Percentiles rank a stretch among this genome's conserved stretches.
These are phyloP conservation scores for Saitozyma sp. DNA, from an alignment of 768 basidiomycete genomes.

Conservation along the genomic window DNA sequence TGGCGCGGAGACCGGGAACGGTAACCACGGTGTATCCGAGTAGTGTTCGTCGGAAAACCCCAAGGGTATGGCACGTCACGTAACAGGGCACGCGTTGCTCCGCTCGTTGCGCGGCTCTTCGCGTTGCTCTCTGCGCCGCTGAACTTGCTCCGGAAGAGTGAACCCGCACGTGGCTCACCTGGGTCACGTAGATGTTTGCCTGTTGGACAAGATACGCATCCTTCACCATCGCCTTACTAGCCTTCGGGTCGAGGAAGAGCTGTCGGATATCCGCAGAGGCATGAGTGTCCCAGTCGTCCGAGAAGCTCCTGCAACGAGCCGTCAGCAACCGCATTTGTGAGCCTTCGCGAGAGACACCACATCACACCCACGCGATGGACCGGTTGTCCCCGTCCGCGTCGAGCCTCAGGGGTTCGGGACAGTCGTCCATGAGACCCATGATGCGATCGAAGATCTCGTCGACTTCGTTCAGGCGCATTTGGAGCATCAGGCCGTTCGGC, in stretches of 20 bases:
- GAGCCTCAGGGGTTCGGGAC: conserved; percentile 72
- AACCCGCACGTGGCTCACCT: conserved; percentile 58
- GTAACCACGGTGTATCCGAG: background rate
- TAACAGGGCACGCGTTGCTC: no score
- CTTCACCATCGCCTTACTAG: conserved; percentile 76
- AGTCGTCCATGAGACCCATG: conserved; percentile 69
- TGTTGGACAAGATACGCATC: conserved; percentile 91
- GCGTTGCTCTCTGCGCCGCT: no score
- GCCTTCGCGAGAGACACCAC: background rate
- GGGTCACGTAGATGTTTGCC: conserved; percentile 87
- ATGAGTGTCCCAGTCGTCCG: conserved; percentile 33
- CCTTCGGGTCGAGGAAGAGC: conserved; percentile 88
- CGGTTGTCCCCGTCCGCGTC: conserved; percentile 15
- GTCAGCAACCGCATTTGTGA: background rate
- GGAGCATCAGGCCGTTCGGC: conserved; percentile 34
- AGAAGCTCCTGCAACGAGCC: conserved; percentile 12
- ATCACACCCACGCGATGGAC: conserved; percentile 18
- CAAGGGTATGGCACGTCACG: no score
- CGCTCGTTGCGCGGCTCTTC: no score
- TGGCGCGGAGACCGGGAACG: conserved; percentile 1
- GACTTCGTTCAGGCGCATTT: conserved; percentile 68
- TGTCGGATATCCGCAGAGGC: conserved; percentile 86
- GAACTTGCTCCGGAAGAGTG: background rate
- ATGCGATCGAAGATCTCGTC: conserved; percentile 76
- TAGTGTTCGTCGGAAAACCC: background rate